Evolutionary conservation across 305 asterid genomes (phyloP).

Genomic region (Solanum aculeatissimum): DNA sequence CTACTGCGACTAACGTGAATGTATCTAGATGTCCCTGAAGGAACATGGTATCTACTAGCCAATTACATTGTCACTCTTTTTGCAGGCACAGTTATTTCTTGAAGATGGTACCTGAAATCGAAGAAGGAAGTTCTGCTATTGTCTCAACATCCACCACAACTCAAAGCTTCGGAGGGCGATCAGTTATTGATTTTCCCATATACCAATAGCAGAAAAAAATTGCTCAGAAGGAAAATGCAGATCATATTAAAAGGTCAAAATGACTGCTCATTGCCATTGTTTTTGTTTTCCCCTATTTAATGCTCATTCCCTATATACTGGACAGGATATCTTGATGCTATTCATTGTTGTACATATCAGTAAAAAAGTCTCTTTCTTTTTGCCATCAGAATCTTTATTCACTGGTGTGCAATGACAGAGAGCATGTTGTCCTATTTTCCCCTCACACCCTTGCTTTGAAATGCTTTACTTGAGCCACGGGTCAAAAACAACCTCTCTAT

Average conservation of each 20-base stretch:
- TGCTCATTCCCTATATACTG: not conserved
- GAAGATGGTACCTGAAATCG: conserved; percentile 58
- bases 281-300: not conserved
- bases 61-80: not conserved
- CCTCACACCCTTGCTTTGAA: not conserved
- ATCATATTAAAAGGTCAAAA: not conserved
- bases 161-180: conserved; percentile 7
- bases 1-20: not conserved
- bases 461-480: too few species aligned
- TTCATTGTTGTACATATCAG: not conserved
- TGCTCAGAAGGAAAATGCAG: not conserved
- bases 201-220: conserved; percentile 22
- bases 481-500: too few species aligned
- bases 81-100: conserved; percentile 90
- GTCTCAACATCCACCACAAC: conserved; percentile 13
- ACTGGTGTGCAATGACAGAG: not conserved
- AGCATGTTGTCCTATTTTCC: not conserved
- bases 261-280: not conserved
- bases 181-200: conserved; percentile 55
- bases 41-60: not conserved
- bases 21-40: not conserved
- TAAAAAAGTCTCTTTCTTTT: not conserved
- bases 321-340: not conserved
- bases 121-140: conserved; percentile 39
- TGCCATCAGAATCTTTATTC: not conserved